Base-by-base conservation (phyloP, 345 rosid species). In the Eucalyptus rudis region DNA sequence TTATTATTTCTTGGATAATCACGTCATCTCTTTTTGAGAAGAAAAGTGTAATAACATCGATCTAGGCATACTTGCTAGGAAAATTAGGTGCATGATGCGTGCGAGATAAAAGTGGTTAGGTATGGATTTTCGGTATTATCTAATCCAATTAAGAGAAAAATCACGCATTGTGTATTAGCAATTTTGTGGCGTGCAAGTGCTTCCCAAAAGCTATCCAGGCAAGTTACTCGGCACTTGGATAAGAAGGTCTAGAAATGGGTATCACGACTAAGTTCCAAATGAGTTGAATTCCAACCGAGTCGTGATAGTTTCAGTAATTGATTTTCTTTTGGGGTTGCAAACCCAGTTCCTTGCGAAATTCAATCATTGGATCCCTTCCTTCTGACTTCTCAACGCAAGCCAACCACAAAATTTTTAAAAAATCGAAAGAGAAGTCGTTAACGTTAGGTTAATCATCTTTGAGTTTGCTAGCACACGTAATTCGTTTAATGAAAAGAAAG, bases 111-210 rank as follows among this genome's bases (percentile, higher is more conserved):
- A 31, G 17, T 64, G 71, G 36, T n/a, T 29, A 5, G 71, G 71
- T n/a, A 14, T 0, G 19, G 1, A 64, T 64, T 64, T 64, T 14
- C 0, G 5, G 8, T n/a, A 64, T 64, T n/a, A 29, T 14, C 19
- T 13, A 15, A 29, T 14, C 36, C 33, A 13, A 62, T 62, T 13
- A 29, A 62, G 8, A 13, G 33, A 29, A 62, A 62, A 59, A 59
- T 27, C 31, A 2, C 31, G 7, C n/a, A 27, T 27, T 0, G 0
- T 27, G 15, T 27, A 12, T 1, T 56, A 2, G 29, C 12, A 56
- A 56, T 24, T 56, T 56, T 59, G 15, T 2, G 16, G 66, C 3
- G 36, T 33, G 0, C 4, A 11, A 59, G n/a, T 11, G 31, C 66
- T 27, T 10, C 27, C 6, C 7, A 3, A 11, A 25, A 12, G 66